Evolutionary conservation across 257 asterid genomes (phyloP).

Genomic region (Lithospermum erythrorhizon): DNA sequence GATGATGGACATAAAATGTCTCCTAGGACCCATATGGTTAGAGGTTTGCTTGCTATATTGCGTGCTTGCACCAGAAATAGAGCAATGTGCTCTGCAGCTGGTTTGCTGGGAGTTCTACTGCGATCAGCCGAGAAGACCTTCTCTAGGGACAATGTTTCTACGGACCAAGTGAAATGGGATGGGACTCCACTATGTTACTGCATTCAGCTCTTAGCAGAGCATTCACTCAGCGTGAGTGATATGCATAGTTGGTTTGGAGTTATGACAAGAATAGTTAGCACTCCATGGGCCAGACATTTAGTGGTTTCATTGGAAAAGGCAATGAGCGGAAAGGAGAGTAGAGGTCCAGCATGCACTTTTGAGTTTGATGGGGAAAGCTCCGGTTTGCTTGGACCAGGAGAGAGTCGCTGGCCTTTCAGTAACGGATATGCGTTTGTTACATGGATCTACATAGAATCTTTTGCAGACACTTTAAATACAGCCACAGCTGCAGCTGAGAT

Average conservation of each 20-base stretch:
- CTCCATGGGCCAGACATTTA: slow-evolving; percentile 75
- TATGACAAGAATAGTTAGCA: slow-evolving; percentile 46
- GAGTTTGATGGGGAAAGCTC: slow-evolving; percentile 99
- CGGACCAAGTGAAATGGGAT: slow-evolving; percentile 61
- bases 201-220: slow-evolving; percentile 85
- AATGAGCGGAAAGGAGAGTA: slow-evolving; percentile 83
- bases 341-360: slow-evolving; percentile 88
- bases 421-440: slow-evolving; percentile 94
- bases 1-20: slow-evolving; percentile 85
- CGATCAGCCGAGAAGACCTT: slow-evolving; percentile 72
- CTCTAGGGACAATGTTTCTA: slow-evolving; percentile 37
- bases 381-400: slow-evolving; percentile 93
- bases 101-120: slow-evolving; percentile 66
- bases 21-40: slow-evolving; percentile 91
- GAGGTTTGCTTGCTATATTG: slow-evolving; percentile 92
- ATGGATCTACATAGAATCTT: slow-evolving; percentile 94
- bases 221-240: slow-evolving; percentile 75
- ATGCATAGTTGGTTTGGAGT: slow-evolving; percentile 77
- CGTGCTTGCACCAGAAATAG: slow-evolving; percentile 95
- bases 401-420: slow-evolving; percentile 92
- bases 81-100: slow-evolving; percentile 91
- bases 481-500: slow-evolving; percentile 99
- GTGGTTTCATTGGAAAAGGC: slow-evolving; percentile 86
- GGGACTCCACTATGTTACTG: slow-evolving; percentile 83
- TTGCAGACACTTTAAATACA: slow-evolving; percentile 93